Conservation (phyloP, 2,329 filamentous ascomycete genomes). For the Xylariomycetidae sp. region DNA sequence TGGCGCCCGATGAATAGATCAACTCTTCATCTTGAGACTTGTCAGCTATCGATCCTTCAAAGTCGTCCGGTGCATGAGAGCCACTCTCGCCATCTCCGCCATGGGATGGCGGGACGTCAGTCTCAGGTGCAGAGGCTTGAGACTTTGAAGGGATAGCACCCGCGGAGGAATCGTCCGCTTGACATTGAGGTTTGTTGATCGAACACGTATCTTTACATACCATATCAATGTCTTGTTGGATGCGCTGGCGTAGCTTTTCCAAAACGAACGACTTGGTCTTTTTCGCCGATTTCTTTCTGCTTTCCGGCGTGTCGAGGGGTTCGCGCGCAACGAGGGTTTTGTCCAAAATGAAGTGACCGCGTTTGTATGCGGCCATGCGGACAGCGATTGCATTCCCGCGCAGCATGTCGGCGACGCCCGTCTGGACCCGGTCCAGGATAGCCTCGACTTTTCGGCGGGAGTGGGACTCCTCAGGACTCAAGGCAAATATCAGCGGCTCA, state of each 20-base stretch:
- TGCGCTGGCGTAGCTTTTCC: constrained; percentile 36
- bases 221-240: constrained; percentile 41
- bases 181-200: too few relatives aligned
- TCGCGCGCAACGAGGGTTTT: constrained; percentile 38
- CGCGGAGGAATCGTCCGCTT: too few relatives aligned
- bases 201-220: constrained; percentile 47
- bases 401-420: constrained; percentile 43
- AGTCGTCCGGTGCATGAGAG: too few relatives aligned
- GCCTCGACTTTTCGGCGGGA: constrained; percentile 40
- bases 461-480: constrained; percentile 36
- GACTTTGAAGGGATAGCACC: too few relatives aligned
- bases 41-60: too few relatives aligned
- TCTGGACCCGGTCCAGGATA: constrained; percentile 44
- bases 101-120: too few relatives aligned
- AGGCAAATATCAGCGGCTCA: constrained; percentile 38
- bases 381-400: constrained; percentile 40
- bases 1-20: too few relatives aligned
- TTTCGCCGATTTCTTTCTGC: constrained; percentile 26
- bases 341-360: constrained; percentile 47
- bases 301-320: constrained; percentile 25
- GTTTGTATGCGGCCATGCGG: constrained; percentile 43
- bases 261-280: constrained; percentile 35
- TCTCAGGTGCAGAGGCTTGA: too few relatives aligned
- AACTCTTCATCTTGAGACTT: too few relatives aligned
- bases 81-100: too few relatives aligned